Base-by-base conservation (phyloP, 257 asterid genomes). In the Gentiana straminea region DNA sequence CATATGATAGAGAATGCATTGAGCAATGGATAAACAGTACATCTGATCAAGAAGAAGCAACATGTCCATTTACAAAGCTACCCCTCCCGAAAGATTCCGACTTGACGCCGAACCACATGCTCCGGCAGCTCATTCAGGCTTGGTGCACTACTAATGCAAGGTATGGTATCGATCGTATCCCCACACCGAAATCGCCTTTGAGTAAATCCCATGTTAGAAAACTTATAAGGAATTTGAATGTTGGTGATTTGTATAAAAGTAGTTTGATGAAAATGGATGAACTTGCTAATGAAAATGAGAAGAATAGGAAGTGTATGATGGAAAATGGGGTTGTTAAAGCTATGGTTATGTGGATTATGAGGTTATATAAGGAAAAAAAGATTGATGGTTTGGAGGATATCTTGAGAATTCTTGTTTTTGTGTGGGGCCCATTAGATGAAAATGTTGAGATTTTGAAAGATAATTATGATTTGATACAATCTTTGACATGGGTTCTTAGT, bases 71-170 rank as follows among this genome's bases (percentile, higher is more conserved):
- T 7, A 87, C 98, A 3, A 91, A 85, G 56, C 95, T 78, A 73
- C 72, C 68, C 15, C 55, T 91, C 33, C 63, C 88, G 3, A 24
- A 24, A 24, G 75, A 67, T 33, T 73, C 82, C 1, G 84, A 69
- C 47, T 64, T 92, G 15, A 92, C 97, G 4, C 98, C 97, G 39
- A 92, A 92, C 70, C 93, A 87, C 77, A 88, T 81, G 86, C 90
- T 88, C 8, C 74, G 95, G 2, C 51, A 93, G 62, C 49, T 92
- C 35, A 92, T 85, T 67, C 97, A 86, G 36, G 91, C 82, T 0
- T 92, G 98, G 98, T 85, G 95, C 73, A 54, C 70, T 13, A 62
- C 82, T 43, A 86, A 91, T 54, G 75, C 85, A 3, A 57, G 70
- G 37, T 72, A 70, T 9, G 95, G 95, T 1, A 60, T 87, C 6